Evolutionary conservation across 2,329 filamentous ascomycete species (phyloP).

Genomic region (Sporothrix luriei): DNA sequence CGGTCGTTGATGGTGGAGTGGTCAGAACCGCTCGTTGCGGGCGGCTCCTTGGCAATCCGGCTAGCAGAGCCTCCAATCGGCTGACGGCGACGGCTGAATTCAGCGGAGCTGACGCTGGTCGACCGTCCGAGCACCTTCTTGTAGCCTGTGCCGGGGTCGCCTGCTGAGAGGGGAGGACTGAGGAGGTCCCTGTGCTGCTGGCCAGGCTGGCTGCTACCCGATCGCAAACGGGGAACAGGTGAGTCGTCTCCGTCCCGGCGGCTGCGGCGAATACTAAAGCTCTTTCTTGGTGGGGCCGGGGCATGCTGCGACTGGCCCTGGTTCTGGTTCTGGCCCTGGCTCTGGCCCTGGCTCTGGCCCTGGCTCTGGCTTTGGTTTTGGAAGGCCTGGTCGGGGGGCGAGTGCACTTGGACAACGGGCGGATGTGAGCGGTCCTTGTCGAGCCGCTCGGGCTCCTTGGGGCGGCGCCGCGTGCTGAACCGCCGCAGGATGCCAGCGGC

Average conservation of each 20-base stretch:
- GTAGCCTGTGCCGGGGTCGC: conserved; percentile 57
- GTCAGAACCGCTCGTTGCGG: conserved; percentile 77
- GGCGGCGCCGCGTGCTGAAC: conserved; percentile 81
- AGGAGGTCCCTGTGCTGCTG: conserved; percentile 80
- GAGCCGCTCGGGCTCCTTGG: conserved; percentile 64
- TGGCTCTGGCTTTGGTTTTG: not conserved
- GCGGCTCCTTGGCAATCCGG: conserved; percentile 63
- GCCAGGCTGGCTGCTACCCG: conserved; percentile 62
- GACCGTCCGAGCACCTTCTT: conserved; percentile 78
- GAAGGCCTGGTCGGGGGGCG: conserved; percentile 60
- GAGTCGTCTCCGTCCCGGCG: conserved; percentile 58
- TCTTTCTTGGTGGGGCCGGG: conserved; percentile 71
- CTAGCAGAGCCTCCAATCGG: conserved; percentile 47
- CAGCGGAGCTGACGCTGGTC: conserved; percentile 87
- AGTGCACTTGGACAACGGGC: conserved; percentile 75
- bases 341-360: not conserved
- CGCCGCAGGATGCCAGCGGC: conserved; percentile 81
- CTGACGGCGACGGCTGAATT: conserved; percentile 65
- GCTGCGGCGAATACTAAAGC: conserved; percentile 76
- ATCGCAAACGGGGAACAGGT: conserved; percentile 51
- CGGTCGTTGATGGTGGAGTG: conserved; percentile 64
- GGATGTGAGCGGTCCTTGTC: conserved; percentile 69
- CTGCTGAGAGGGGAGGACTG: conserved; percentile 68
- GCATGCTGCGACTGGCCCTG: conserved; percentile 32
- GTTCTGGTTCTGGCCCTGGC: not conserved